Percentiles rank a stretch among this genome's conserved stretches.
phyloP scores from a whole-genome alignment of 148 eudicot species.

The Rhododendron griersonianum region DNA sequence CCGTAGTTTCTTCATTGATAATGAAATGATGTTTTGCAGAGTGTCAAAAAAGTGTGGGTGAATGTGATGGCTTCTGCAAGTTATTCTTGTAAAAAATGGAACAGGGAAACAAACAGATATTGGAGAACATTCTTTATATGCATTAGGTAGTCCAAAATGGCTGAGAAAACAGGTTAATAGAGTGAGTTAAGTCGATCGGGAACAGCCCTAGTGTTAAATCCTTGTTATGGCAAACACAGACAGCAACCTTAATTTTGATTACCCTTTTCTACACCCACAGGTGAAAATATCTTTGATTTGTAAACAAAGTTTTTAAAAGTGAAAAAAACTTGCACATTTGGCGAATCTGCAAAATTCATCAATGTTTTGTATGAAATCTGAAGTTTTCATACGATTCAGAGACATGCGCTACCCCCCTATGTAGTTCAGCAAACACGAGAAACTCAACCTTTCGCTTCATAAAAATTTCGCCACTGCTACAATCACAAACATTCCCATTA shows the following conservation, averaged over 20 bases:
- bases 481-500: slow-evolving; percentile 8
- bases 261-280: too few species aligned
- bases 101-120: too few species aligned
- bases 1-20: neutral
- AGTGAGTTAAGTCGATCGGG: too few species aligned
- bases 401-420: neutral
- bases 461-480: slow-evolving; percentile 1
- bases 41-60: neutral
- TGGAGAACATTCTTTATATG: too few species aligned
- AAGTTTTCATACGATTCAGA: neutral
- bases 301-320: neutral
- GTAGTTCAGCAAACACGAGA: neutral
- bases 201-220: too few species aligned
- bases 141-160: too few species aligned
- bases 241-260: too few species aligned
- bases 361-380: neutral
- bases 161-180: too few species aligned
- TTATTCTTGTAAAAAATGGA: too few species aligned
- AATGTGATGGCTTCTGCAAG: too few species aligned
- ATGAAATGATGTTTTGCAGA: neutral
- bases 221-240: too few species aligned
- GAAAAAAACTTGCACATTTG: neutral
- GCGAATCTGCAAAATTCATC: neutral
- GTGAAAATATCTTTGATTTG: too few species aligned
- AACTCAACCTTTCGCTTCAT: neutral